Evolutionary conservation across 1,284 basidiomycete species (phyloP), one percentile per base, ranked within the genome.

Genomic region (Cryptococcus wingfieldii): DNA sequence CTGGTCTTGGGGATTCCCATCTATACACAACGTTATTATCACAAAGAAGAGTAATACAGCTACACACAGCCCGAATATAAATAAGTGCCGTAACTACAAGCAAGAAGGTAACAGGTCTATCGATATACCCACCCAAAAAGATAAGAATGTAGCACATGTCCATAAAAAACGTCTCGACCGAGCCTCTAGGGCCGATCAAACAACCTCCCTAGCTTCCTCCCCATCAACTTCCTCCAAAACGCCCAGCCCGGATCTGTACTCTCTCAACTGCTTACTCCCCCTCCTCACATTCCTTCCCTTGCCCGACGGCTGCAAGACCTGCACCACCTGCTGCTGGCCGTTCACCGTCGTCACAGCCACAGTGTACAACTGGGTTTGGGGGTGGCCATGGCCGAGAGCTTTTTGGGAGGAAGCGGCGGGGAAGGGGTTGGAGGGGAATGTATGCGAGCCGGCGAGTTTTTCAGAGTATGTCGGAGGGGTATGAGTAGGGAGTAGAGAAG

Each of bases 401-500:
- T 52, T 54, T 14, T 46, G 10, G 18, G 51, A 23, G 42, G 42
- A 38, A 14, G 52, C 6, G 16, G 47, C 42, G 38, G 55, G 47
- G 13, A 46, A 38, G 10, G 50, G 54, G 13, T 48, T 25, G 39
- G 44, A 53, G 13, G 28, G 12, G 53, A 52, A 51, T 3, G 23
- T 12, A 5, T 41, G 37, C 27, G 47, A 38, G 18, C 18, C 16
- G 13, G 12, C 12, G 28, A 27, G 7, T 13, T 52, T 50, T 47
- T 56, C 56, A 41, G 44, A 25, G 37, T 43, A 37, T 14, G 59
- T 39, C 2, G 52, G 50, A 2, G 61, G 59, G 28, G 60, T 50
- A 55, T 55, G 50, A 7, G 54, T 52, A 42, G 64, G 55, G 53
- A 60, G 54, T 38, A 60, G 16, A 27, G 60, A 53, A 16, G 50